A percentile compares a stretch with the other conserved stretches of the same genome.
phyloP scores from a whole-genome alignment of 331 rosid genomes.

The Pyrus hybrid region DNA sequence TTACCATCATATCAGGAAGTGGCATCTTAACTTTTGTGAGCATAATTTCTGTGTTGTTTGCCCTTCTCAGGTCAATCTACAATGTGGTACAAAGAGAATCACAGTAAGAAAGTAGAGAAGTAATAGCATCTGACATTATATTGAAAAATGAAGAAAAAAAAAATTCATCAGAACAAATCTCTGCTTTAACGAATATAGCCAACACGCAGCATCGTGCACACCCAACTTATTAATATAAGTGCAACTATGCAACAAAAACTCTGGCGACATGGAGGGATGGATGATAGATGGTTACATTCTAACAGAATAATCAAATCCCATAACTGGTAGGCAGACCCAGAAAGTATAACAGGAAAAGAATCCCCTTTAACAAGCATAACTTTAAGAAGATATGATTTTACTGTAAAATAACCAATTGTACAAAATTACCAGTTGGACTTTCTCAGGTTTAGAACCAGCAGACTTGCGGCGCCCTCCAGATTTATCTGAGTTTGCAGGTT shows the following conservation, averaged over 20 bases:
- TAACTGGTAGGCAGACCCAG: background rate
- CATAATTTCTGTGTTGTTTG: conserved; percentile 97
- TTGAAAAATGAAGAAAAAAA: background rate
- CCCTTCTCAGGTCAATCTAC: conserved; percentile 95
- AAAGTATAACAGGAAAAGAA: background rate
- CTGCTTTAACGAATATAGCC: conserved; percentile 6
- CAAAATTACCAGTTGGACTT: conserved; percentile 74
- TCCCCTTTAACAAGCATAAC: conserved; percentile 1
- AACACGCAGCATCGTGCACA: background rate
- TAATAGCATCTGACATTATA: conserved; percentile 11
- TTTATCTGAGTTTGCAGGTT: conserved; percentile 67
- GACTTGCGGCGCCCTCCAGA: conserved; percentile 87
- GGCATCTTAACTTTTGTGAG: conserved; percentile 99
- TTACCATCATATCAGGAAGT: conserved; percentile 98
- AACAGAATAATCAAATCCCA: background rate
- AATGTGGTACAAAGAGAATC: conserved; percentile 5
- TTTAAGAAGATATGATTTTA: background rate
- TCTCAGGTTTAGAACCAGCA: conserved; percentile 81
- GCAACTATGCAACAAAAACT: background rate
- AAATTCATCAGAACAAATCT: conserved; percentile 7
- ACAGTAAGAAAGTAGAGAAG: conserved; percentile 11
- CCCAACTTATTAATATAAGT: background rate
- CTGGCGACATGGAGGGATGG: background rate
- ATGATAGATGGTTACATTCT: background rate
- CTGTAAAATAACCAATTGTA: conserved; percentile 1